Percentiles rank a stretch among this genome's conserved stretches.
These are phyloP conservation scores for Cylindrodendrum hubeiense DNA, from an alignment of 2,329 filamentous ascomycete species.

Conservation along the genomic window DNA sequence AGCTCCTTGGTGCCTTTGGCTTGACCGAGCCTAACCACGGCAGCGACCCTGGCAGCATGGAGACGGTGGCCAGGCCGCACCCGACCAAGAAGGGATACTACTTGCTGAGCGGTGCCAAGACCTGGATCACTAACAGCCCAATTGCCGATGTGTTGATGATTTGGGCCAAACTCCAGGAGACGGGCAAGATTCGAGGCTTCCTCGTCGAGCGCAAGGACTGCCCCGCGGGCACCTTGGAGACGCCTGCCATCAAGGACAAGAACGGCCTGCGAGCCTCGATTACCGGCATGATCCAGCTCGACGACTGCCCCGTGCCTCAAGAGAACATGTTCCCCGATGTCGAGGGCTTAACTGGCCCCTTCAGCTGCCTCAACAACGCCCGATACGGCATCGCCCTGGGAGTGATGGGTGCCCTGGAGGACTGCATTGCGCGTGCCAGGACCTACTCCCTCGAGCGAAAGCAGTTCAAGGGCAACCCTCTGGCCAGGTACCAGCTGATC, in stretches of 20 bases:
- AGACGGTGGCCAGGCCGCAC: slow-evolving; percentile 86
- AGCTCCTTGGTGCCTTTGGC: slow-evolving; percentile 87
- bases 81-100: slow-evolving; percentile 87
- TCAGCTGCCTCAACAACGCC: slow-evolving; percentile 94
- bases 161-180: slow-evolving; percentile 93
- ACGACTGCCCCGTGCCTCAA: slow-evolving; percentile 87
- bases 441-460: slow-evolving; percentile 92
- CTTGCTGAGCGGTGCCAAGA: slow-evolving; percentile 85
- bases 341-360: slow-evolving; percentile 89
- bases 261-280: slow-evolving; percentile 92
- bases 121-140: slow-evolving; percentile 96
- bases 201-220: slow-evolving; percentile 87
- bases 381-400: slow-evolving; percentile 95
- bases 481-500: slow-evolving; percentile 95
- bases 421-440: slow-evolving; percentile 84
- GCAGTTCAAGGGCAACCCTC: slow-evolving; percentile 95
- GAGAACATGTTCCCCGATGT: slow-evolving; percentile 95
- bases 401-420: slow-evolving; percentile 93
- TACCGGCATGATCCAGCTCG: slow-evolving; percentile 98
- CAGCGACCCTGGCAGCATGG: slow-evolving; percentile 92
- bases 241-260: slow-evolving; percentile 94
- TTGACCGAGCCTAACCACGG: slow-evolving; percentile 94
- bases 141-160: slow-evolving; percentile 88
- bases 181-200: slow-evolving; percentile 95
- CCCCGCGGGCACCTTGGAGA: slow-evolving; percentile 89